A percentile compares a stretch with the other conserved stretches of the same genome.
Conservation (phyloP, 2,329 filamentous ascomycete genomes). For the Alternaria longipes region DNA sequence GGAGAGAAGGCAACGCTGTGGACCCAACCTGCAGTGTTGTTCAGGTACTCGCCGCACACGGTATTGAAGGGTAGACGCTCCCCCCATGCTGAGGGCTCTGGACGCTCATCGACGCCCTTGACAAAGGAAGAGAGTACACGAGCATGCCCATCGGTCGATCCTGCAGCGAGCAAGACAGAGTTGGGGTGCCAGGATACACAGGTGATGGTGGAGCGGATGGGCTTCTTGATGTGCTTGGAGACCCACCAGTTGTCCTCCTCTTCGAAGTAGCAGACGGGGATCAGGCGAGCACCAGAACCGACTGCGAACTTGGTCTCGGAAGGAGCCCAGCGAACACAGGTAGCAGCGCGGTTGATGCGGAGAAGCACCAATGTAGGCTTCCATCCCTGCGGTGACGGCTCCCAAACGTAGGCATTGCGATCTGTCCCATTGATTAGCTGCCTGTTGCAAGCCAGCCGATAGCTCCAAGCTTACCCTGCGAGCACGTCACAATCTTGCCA, state of each 20-base stretch:
- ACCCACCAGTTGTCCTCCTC: conserved; percentile 99
- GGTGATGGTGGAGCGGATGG: conserved; percentile 95
- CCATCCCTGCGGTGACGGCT: conserved; percentile 89
- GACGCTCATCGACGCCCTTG: conserved; percentile 89
- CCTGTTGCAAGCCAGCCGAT: conserved; percentile 4
- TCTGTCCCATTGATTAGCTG: conserved; percentile 63
- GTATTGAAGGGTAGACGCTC: conserved; percentile 98
- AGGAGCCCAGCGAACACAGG: conserved; percentile 96
- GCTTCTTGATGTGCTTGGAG: conserved; percentile 99
- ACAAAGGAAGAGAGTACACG: conserved; percentile 95
- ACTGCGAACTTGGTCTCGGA: conserved; percentile 98
- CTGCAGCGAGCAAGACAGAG: conserved; percentile 91
- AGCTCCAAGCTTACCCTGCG: conserved; percentile 72
- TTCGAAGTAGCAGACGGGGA: conserved; percentile 98
- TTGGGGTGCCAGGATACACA: conserved; percentile 97
- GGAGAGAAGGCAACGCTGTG: conserved; percentile 94
- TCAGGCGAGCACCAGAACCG: conserved; percentile 92
- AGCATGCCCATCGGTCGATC: conserved; percentile 96
- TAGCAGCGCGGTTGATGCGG: conserved; percentile 95
- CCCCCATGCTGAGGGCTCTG: conserved; percentile 89
- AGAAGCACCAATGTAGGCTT: conserved; percentile 97
- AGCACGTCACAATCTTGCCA: conserved; percentile 96
- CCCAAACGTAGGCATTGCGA: conserved; percentile 98
- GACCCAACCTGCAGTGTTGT: conserved; percentile 96
- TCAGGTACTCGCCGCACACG: conserved; percentile 94